Base-by-base conservation (phyloP, 2,329 filamentous ascomycete genomes). In the Aquanectria penicillioides region DNA sequence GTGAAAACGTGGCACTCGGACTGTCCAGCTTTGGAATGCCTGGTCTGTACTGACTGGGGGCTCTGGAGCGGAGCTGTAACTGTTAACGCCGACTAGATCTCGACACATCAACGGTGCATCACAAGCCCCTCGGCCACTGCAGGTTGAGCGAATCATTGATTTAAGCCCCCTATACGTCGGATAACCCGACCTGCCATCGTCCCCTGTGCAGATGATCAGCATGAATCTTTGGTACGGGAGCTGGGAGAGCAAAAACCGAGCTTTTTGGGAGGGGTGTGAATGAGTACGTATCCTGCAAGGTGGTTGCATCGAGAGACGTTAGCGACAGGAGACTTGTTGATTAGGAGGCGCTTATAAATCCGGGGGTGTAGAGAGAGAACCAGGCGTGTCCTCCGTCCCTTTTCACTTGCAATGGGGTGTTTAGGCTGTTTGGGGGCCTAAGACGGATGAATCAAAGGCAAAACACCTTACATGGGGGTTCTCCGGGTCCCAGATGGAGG, bases 281-380 rank as follows among this genome's bases (percentile, higher is more conserved):
- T 41, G 11, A 31, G 46, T 49, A 56, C 49, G 37, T 59, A 61
- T 56, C 57, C 46, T 59, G 61, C 59, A 68, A 56, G 59, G 57
- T 58, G 53, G 65, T 63, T 65, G 40, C 66, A 69, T 65, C 43
- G 47, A 33, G 44, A 54, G 44, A 51, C 37, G 50, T 51, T 47
- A 51, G 54, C 50, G 36, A 55, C 48, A 40, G 56, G 33, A 50
- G 55, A 20, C 33, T 22, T 26, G 38, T 43, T 65, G 59, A 62
- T 63, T 59, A 52, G 48, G 56, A 63, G 53, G 47, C 54, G 66
- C 61, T 70, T 63, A 61, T 62, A 47, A 67, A 65, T 62, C 53
- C 50, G 59, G 59, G 56, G 60, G 51, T 33, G 29, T 46, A 47
- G 38, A 54, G 44, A 50, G 44, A 59, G 47, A 31, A 47, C 49